Percentiles rank a stretch among this genome's conserved stretches.
phyloP scores from a whole-genome alignment of 2,329 filamentous ascomycete genomes.

The Emergomyces africanus region DNA sequence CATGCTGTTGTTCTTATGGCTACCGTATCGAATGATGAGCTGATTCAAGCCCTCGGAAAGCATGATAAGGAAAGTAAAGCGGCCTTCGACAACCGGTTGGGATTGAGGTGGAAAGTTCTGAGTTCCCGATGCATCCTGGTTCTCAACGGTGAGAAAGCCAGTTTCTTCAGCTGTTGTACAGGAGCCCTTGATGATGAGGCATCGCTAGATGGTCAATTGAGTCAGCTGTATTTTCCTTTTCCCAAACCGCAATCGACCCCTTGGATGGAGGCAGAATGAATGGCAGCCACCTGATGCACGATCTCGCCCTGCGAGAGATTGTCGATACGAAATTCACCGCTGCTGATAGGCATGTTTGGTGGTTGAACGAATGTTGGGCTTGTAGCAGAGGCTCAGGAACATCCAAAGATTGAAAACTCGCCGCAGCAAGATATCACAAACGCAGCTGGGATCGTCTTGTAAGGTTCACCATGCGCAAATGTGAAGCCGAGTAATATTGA shows the following conservation, averaged over 20 bases:
- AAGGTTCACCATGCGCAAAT: too few relatives aligned
- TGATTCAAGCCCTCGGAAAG: conserved; percentile 10
- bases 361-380: background rate
- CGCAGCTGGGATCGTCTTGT: background rate
- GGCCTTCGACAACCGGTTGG: conserved; percentile 10
- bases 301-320: background rate
- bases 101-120: conserved; percentile 3
- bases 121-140: background rate
- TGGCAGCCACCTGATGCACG: background rate
- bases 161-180: background rate
- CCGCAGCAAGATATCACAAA: background rate
- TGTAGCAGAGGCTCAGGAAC: too few relatives aligned
- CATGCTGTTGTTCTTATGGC: background rate
- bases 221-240: background rate
- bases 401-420: too few relatives aligned
- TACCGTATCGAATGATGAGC: conserved; percentile 7
- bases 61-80: conserved; percentile 12
- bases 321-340: background rate
- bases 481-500: background rate
- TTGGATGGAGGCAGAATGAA: background rate
- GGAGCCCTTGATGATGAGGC: background rate
- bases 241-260: background rate
- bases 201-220: background rate
- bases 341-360: background rate
- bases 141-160: background rate